Conservation (phyloP, 1,139 yeast genomes). For the Insectozyma bohioensis region DNA sequence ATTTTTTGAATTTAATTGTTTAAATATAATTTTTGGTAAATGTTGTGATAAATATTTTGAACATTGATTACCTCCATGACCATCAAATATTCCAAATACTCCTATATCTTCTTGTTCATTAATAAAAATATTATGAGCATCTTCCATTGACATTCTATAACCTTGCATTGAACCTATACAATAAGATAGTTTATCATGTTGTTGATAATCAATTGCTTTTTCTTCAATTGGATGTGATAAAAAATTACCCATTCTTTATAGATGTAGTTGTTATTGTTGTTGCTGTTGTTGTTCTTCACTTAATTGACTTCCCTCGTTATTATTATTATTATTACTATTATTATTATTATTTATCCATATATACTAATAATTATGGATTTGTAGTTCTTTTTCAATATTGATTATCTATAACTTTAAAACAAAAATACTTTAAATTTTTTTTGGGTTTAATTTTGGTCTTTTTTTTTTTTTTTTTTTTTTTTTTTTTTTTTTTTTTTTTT, state of each 20-base stretch:
- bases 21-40: conserved; percentile 36
- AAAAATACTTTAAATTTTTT: too few species aligned
- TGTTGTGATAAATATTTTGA: conserved; percentile 55
- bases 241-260: conserved; percentile 71
- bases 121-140: conserved; percentile 57
- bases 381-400: too few species aligned
- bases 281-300: too few species aligned
- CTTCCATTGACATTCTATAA: conserved; percentile 74
- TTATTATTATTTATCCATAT: too few species aligned
- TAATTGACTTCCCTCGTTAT: too few species aligned
- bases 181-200: conserved; percentile 49
- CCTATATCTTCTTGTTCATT: conserved; percentile 48
- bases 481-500: conserved; percentile 1
- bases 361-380: too few species aligned
- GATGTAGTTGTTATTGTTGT: background rate
- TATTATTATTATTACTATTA: too few species aligned
- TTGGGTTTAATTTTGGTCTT: background rate
- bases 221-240: conserved; percentile 76
- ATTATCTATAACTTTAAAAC: too few species aligned
- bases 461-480: background rate
- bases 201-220: conserved; percentile 51
- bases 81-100: conserved; percentile 75
- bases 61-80: conserved; percentile 72
- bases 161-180: conserved; percentile 81
- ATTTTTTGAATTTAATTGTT: conserved; percentile 19